These are phyloP conservation scores for Chloroidium sp. DNA, from an alignment of 163 green algal genomes.

Conservation along the genomic window DNA sequence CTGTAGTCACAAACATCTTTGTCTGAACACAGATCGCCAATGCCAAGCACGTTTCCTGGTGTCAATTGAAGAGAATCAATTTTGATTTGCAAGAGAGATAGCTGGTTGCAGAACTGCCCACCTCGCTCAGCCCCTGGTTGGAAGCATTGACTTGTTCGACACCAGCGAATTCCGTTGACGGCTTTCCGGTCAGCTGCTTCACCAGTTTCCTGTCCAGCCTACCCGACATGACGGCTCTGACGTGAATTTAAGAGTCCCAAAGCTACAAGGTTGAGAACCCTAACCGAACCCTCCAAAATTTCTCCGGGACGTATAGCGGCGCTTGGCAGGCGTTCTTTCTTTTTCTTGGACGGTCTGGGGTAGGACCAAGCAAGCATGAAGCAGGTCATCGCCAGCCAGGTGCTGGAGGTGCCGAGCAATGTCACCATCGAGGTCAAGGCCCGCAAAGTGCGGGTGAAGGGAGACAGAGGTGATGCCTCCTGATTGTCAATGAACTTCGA, in stretches of 20 bases:
- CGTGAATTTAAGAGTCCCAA: not conserved
- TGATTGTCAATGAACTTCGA: too few relatives aligned
- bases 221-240: not conserved
- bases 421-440: conserved; percentile 68
- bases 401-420: conserved; percentile 55
- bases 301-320: not conserved
- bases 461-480: conserved; percentile 58
- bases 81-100: not conserved
- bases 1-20: not conserved
- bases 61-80: not conserved
- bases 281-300: not conserved
- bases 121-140: too few relatives aligned
- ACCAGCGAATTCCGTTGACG: too few relatives aligned
- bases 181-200: too few relatives aligned
- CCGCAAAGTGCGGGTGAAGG: conserved; percentile 59
- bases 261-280: not conserved
- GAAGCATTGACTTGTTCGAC: too few relatives aligned
- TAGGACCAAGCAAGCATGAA: conserved; percentile 48
- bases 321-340: too few relatives aligned
- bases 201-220: too few relatives aligned
- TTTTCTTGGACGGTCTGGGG: too few relatives aligned
- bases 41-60: not conserved
- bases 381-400: conserved; percentile 51
- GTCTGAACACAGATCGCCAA: not conserved
- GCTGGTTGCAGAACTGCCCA: too few relatives aligned